phyloP scores from a whole-genome alignment of 257 asterid species.

The Solanum gracilifrons region DNA sequence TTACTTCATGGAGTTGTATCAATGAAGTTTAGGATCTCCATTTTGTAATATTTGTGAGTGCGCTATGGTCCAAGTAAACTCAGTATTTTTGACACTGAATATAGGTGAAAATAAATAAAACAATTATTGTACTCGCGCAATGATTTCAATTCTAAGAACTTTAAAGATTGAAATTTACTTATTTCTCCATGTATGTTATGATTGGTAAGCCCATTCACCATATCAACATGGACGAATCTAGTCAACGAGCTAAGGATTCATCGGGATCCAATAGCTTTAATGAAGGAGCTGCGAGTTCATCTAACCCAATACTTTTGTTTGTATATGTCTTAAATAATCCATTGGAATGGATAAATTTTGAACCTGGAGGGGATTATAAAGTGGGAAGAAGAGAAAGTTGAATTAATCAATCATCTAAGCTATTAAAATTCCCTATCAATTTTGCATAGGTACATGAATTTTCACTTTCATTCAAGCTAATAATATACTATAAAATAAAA shows the following conservation, averaged over 20 bases:
- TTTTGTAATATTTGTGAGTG: background rate
- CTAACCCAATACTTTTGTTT: background rate
- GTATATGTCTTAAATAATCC: background rate
- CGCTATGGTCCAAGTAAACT: background rate
- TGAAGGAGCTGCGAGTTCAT: background rate
- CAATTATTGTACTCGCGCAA: background rate
- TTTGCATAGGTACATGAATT: background rate
- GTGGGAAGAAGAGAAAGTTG: background rate
- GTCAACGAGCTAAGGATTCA: background rate
- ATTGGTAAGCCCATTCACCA: background rate
- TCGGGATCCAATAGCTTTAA: background rate
- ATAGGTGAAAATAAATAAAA: background rate
- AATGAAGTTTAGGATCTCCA: background rate
- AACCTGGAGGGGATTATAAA: background rate
- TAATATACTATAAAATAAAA: background rate
- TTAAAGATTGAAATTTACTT: background rate
- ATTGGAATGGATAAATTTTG: background rate
- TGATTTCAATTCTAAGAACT: background rate
- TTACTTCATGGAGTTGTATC: background rate
- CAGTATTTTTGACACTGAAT: background rate
- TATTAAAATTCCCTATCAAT: background rate
- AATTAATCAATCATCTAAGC: rapidly evolving
- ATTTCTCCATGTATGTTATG: background rate
- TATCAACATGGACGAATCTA: background rate
- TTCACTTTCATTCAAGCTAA: background rate